These are phyloP conservation scores for Kalmusia sp. DNA, from an alignment of 2,329 filamentous ascomycete genomes.

Conservation along the genomic window DNA sequence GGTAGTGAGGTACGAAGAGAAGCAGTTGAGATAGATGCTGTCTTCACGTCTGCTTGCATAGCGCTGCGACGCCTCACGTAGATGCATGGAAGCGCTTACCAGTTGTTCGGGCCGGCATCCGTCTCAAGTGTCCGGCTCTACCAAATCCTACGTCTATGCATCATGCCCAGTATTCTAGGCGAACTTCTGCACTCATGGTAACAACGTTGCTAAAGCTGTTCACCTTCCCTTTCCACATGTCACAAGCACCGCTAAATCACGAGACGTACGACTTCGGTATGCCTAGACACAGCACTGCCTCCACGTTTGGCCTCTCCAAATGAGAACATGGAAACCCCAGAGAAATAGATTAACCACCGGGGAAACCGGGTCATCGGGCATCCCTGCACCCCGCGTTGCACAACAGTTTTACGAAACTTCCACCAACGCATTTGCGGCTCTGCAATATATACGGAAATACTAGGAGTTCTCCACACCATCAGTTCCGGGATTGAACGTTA, in stretches of 20 bases:
- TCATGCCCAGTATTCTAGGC: no score
- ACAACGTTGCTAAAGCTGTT: no score
- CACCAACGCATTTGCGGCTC: slow-evolving; percentile 7
- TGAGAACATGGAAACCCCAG: background rate
- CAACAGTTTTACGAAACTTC: background rate
- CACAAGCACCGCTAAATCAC: background rate
- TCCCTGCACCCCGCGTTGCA: slow-evolving; percentile 2
- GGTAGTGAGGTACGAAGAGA: no score
- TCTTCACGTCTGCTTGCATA: no score
- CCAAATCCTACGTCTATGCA: background rate
- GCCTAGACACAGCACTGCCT: background rate
- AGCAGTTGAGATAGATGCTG: no score
- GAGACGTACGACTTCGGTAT: background rate
- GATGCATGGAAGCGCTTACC: background rate
- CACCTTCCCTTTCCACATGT: background rate
- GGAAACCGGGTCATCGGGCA: background rate
- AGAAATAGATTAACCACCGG: slow-evolving; percentile 4
- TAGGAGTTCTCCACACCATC: background rate
- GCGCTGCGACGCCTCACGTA: background rate
- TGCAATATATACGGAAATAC: slow-evolving; percentile 5
- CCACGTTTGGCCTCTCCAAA: background rate
- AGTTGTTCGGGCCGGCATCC: background rate
- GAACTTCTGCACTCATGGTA: no score
- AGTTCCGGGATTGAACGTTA: background rate
- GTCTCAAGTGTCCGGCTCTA: background rate